phyloP scores from a whole-genome alignment of 257 asterid genomes.

The Handroanthus guayacan region DNA sequence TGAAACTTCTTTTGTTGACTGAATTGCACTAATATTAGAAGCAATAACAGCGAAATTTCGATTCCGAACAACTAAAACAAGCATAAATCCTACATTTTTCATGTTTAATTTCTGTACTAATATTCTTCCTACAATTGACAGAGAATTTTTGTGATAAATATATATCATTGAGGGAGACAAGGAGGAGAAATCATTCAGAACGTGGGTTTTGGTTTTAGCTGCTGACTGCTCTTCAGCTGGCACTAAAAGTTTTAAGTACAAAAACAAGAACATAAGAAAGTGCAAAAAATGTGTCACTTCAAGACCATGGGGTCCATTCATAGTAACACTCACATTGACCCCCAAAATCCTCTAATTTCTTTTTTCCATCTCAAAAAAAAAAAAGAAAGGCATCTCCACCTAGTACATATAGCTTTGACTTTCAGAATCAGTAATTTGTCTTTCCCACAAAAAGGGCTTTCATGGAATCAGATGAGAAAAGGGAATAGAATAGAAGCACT shows the following conservation, averaged over 20 bases:
- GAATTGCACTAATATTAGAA: not conserved
- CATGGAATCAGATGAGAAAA: slow-evolving; percentile 39
- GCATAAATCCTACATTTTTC: not conserved
- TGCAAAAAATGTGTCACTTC: slow-evolving; percentile 40
- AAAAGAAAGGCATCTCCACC: slow-evolving; percentile 11
- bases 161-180: slow-evolving; percentile 40
- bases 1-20: not conserved
- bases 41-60: not conserved
- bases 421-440: slow-evolving; percentile 44
- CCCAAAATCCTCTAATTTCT: slow-evolving; percentile 15
- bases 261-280: slow-evolving; percentile 37
- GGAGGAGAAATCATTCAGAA: slow-evolving; percentile 41
- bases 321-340: slow-evolving; percentile 53
- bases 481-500: slow-evolving; percentile 53
- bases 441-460: slow-evolving; percentile 40
- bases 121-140: not conserved
- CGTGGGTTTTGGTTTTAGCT: slow-evolving; percentile 46
- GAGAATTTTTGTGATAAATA: not conserved
- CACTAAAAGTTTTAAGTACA: slow-evolving; percentile 43
- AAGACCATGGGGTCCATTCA: slow-evolving; percentile 46
- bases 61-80: not conserved
- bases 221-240: slow-evolving; percentile 42
- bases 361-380: too few species aligned
- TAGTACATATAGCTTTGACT: slow-evolving; percentile 48
- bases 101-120: too few species aligned